Conservation (phyloP, 2,329 filamentous ascomycete genomes). For the Chaetomium strumarium region DNA sequence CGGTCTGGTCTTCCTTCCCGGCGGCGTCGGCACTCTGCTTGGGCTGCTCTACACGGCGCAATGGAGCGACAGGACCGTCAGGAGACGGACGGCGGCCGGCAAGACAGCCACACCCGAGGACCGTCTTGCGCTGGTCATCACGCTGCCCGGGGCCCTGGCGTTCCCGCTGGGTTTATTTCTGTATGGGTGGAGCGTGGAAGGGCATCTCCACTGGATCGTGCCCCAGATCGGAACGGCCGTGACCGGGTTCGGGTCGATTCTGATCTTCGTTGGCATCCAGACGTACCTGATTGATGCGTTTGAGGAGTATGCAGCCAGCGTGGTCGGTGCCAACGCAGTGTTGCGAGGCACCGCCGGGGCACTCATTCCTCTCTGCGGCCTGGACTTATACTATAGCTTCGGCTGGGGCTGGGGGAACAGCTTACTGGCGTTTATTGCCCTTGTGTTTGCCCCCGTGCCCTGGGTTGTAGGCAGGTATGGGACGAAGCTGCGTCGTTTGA, state of each 20-base stretch:
- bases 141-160: slow-evolving; percentile 11
- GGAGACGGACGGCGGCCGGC: slow-evolving; percentile 38
- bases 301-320: slow-evolving; percentile 34
- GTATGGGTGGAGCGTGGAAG: slow-evolving; percentile 31
- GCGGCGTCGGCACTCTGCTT: not conserved
- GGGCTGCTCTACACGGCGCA: not conserved
- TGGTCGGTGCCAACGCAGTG: slow-evolving; percentile 53
- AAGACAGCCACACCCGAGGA: slow-evolving; percentile 23
- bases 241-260: slow-evolving; percentile 15
- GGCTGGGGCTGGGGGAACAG: slow-evolving; percentile 4
- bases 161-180: slow-evolving; percentile 31
- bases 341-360: slow-evolving; percentile 46
- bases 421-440: not conserved
- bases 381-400: slow-evolving; percentile 29
- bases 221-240: slow-evolving; percentile 39
- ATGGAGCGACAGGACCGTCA: slow-evolving; percentile 15
- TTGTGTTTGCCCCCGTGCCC: slow-evolving; percentile 15
- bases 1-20: not conserved
- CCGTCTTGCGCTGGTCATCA: slow-evolving; percentile 22
- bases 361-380: slow-evolving; percentile 45
- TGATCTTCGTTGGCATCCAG: slow-evolving; percentile 37
- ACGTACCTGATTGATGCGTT: slow-evolving; percentile 27
- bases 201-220: slow-evolving; percentile 43
- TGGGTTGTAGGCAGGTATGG: slow-evolving; percentile 1
- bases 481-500: not conserved